Percentiles rank a stretch among this genome's conserved stretches.
phyloP scores from a whole-genome alignment of 805 yeast genomes.

The Jamesozyma piceae region DNA sequence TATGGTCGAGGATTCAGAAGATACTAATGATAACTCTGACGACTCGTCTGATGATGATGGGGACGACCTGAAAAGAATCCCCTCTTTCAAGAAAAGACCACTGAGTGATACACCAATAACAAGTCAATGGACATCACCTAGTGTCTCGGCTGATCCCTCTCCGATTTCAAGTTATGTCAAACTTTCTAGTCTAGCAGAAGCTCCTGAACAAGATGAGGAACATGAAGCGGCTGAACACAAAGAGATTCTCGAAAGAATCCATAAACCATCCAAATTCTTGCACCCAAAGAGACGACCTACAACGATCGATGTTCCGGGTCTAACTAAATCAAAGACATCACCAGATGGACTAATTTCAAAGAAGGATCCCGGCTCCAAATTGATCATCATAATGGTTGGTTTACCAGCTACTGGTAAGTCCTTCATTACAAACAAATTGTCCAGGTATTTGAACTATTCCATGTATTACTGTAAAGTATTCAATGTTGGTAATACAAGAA shows the following conservation, averaged over 20 bases:
- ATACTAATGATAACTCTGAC: not conserved
- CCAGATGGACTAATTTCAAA: constrained; percentile 64
- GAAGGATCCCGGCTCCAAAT: constrained; percentile 66
- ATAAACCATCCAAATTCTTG: too few relatives aligned
- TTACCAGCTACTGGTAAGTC: constrained; percentile 92
- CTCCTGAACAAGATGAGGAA: not conserved
- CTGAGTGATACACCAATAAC: constrained; percentile 65
- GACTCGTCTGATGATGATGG: not conserved
- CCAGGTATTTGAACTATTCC: constrained; percentile 86
- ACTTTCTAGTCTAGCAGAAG: not conserved
- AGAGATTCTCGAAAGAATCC: not conserved
- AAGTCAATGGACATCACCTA: constrained; percentile 49
- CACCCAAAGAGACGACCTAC: constrained; percentile 52
- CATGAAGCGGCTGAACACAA: not conserved
- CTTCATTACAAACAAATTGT: constrained; percentile 82
- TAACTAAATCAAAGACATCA: constrained; percentile 67
- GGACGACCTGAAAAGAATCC: constrained; percentile 24
- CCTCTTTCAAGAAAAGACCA: constrained; percentile 63
- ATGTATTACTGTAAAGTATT: constrained; percentile 86
- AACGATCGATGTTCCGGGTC: constrained; percentile 86
- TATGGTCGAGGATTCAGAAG: too few relatives aligned
- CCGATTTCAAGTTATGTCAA: constrained; percentile 18
- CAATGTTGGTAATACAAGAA: constrained; percentile 90
- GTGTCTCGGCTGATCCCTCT: constrained; percentile 26
- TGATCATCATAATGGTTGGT: constrained; percentile 95